Conservation (phyloP, 805 yeast genomes). For the Teunomyces panamensis region DNA sequence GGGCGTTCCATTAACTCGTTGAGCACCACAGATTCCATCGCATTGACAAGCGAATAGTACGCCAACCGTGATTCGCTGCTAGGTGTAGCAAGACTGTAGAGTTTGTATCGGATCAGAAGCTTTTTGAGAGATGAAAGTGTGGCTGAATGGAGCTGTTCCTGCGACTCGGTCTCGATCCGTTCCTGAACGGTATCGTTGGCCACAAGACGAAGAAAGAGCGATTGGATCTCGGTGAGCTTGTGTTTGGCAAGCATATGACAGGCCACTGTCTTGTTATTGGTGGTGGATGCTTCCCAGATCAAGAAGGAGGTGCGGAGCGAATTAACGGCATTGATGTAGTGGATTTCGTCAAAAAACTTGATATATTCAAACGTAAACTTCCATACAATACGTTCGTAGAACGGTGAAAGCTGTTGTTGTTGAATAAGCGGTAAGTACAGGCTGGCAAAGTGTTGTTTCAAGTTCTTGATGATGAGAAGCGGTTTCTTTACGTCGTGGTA, state of each 20-base stretch:
- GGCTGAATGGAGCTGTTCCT: conserved; percentile 11
- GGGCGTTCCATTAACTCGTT: conserved; percentile 5
- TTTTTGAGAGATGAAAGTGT: conserved; percentile 28
- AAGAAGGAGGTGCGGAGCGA: conserved; percentile 25
- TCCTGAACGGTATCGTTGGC: conserved; percentile 12
- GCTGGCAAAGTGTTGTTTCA: conserved; percentile 25
- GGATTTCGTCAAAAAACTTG: conserved; percentile 17
- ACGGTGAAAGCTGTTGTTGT: conserved; percentile 23
- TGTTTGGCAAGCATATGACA: conserved; percentile 12
- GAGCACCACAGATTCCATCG: conserved; percentile 11
- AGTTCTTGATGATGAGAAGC: conserved; percentile 25
- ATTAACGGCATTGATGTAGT: conserved; percentile 21
- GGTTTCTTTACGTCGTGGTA: conserved; percentile 34
- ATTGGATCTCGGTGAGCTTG: conserved; percentile 22
- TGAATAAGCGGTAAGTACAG: conserved; percentile 24
- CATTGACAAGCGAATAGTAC: conserved; percentile 13
- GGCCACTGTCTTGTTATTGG: conserved; percentile 10
- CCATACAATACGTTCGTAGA: conserved; percentile 42
- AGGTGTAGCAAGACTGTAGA: conserved; percentile 20
- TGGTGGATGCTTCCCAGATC: conserved; percentile 37
- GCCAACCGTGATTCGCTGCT: conserved; percentile 9
- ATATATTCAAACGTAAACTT: conserved; percentile 37
- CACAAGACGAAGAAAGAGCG: conserved; percentile 23
- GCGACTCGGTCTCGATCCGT: conserved; percentile 11
- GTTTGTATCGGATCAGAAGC: conserved; percentile 29